Evolutionary conservation across 805 yeast species (phyloP).

Genomic region (Spencermartinsiella europaea): DNA sequence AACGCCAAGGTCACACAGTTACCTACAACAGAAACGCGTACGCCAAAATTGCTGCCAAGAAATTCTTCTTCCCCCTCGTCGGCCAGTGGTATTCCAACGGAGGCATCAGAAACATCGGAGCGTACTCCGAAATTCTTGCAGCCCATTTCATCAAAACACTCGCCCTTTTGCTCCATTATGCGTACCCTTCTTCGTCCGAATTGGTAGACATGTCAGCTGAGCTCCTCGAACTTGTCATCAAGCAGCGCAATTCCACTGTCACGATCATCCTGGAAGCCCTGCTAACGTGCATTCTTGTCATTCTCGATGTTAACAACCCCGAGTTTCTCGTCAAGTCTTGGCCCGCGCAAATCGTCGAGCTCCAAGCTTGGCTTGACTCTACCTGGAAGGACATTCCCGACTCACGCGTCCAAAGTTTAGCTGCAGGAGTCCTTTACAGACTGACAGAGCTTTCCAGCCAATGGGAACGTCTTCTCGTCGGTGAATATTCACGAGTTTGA

Average conservation of each 20-base stretch:
- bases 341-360: slow-evolving; percentile 28
- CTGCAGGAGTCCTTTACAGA: slow-evolving; percentile 30
- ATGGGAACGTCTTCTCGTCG: slow-evolving; percentile 23
- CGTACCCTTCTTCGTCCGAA: slow-evolving; percentile 50
- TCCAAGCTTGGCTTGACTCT: slow-evolving; percentile 28
- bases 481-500: slow-evolving; percentile 13
- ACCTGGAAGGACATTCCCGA: slow-evolving; percentile 30
- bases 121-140: slow-evolving; percentile 47
- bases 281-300: slow-evolving; percentile 28
- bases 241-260: slow-evolving; percentile 12
- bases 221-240: slow-evolving; percentile 32
- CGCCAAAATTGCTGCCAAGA: slow-evolving; percentile 40
- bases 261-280: slow-evolving; percentile 29
- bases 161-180: slow-evolving; percentile 50
- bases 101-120: slow-evolving; percentile 42
- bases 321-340: slow-evolving; percentile 24
- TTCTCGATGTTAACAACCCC: slow-evolving; percentile 28
- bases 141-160: slow-evolving; percentile 59
- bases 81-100: slow-evolving; percentile 43
- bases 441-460: slow-evolving; percentile 24
- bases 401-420: slow-evolving; percentile 25
- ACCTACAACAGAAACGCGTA: slow-evolving; percentile 28
- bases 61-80: slow-evolving; percentile 51
- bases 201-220: slow-evolving; percentile 56
- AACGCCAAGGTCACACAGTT: slow-evolving; percentile 5